Conservation (phyloP, 805 yeast genomes). For the Wickerhamiella kurtzmanii region DNA sequence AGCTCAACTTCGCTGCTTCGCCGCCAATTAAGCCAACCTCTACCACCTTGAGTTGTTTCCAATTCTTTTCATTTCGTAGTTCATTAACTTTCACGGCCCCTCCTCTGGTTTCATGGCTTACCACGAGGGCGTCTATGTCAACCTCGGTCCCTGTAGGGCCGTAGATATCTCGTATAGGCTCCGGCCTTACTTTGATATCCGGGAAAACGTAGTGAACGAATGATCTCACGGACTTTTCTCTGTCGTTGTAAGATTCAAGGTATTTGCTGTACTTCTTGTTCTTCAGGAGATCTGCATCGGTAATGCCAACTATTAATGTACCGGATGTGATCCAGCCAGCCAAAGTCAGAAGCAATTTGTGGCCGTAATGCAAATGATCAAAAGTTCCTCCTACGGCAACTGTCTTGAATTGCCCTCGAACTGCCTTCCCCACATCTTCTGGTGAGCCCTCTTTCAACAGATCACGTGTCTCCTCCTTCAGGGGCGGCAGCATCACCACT, state of each 20-base stretch:
- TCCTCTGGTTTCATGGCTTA: constrained; percentile 61
- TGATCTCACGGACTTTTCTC: constrained; percentile 35
- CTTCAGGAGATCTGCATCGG: constrained; percentile 56
- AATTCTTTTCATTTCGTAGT: constrained; percentile 43
- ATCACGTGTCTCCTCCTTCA: background rate
- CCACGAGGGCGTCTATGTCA: constrained; percentile 65
- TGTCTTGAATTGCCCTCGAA: background rate
- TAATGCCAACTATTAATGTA: constrained; percentile 64
- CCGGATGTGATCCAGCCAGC: constrained; percentile 47
- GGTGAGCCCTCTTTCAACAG: background rate
- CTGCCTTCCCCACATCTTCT: background rate
- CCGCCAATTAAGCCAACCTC: constrained; percentile 49
- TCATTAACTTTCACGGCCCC: constrained; percentile 70
- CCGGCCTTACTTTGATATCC: constrained; percentile 34
- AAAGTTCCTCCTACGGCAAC: constrained; percentile 85
- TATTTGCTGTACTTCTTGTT: constrained; percentile 63
- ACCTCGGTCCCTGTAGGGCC: constrained; percentile 80
- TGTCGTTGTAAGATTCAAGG: constrained; percentile 42
- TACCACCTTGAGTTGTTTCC: constrained; percentile 37
- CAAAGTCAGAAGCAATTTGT: constrained; percentile 65
- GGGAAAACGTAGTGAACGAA: constrained; percentile 43
- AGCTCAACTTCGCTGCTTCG: constrained; percentile 58
- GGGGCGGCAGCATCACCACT: background rate
- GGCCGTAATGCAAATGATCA: constrained; percentile 94
- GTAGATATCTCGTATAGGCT: constrained; percentile 67